These are phyloP conservation scores for Euryodendron excelsum DNA, from an alignment of 148 eudicot species.

Conservation along the genomic window DNA sequence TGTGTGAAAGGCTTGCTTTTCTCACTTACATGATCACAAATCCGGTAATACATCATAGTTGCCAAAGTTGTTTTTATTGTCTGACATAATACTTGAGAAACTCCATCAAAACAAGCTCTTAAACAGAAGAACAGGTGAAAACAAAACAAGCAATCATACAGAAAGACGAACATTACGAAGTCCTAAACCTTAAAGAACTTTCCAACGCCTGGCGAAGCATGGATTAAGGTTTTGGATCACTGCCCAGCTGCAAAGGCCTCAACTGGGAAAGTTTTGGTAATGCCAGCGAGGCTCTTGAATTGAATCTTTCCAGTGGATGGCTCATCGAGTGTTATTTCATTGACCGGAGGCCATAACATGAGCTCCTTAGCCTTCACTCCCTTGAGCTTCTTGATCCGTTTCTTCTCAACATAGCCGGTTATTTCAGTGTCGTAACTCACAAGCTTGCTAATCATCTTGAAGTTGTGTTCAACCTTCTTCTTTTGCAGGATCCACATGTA, in stretches of 20 bases:
- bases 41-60: neutral
- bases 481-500: constrained; percentile 8
- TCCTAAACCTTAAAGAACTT: too few relatives aligned
- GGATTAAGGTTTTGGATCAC: neutral
- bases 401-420: constrained; percentile 1
- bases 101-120: too few relatives aligned
- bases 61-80: neutral
- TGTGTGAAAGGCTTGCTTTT: neutral
- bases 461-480: constrained; percentile 14
- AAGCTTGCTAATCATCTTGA: constrained; percentile 4
- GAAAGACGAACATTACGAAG: too few relatives aligned
- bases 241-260: constrained; percentile 1
- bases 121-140: too few relatives aligned
- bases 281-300: constrained; percentile 8
- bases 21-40: neutral
- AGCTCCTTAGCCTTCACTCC: constrained; percentile 14
- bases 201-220: too few relatives aligned
- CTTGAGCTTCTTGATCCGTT: constrained; percentile 16
- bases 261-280: constrained; percentile 10
- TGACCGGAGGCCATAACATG: constrained; percentile 12
- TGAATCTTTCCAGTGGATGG: constrained; percentile 1
- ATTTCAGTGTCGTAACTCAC: constrained; percentile 3
- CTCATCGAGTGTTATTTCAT: neutral
- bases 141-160: too few relatives aligned
- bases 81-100: neutral